Conservation (phyloP, 2,329 filamentous ascomycete species). For the Graphiopsis chlorocephala region DNA sequence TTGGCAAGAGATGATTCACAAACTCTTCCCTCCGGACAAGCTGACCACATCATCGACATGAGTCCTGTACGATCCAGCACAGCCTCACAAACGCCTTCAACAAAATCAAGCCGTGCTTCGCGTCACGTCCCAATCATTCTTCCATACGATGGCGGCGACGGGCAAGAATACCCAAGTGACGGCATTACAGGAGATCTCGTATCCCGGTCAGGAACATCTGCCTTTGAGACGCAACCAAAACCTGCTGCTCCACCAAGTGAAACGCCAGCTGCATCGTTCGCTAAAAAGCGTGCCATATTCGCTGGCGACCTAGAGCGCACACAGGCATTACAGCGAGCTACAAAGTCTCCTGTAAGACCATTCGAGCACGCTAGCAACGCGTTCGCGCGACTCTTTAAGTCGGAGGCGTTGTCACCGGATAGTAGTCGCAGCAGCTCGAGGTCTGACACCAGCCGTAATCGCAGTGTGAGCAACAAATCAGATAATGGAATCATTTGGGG, state of each 20-base stretch:
- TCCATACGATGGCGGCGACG: constrained; percentile 15
- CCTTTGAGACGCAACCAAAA: neutral
- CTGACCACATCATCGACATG: neutral
- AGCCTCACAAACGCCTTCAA: neutral
- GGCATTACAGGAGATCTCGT: constrained; percentile 4
- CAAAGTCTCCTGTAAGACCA: constrained; percentile 35
- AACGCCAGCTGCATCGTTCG: constrained; percentile 16
- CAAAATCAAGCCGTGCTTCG: neutral
- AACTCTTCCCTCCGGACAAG: constrained; percentile 1
- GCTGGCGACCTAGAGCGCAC: constrained; percentile 29
- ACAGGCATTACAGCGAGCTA: constrained; percentile 29
- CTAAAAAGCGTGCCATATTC: constrained; percentile 32
- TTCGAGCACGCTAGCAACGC: constrained; percentile 40
- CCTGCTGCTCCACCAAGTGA: neutral
- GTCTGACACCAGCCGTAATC: constrained; percentile 9
- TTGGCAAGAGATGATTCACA: constrained; percentile 2
- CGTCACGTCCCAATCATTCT: constrained; percentile 23
- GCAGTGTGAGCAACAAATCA: constrained; percentile 11
- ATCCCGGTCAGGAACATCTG: neutral
- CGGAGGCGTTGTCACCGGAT: constrained; percentile 18
- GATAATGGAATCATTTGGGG: constrained; percentile 18
- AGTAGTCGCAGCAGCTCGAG: constrained; percentile 13
- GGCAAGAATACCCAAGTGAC: constrained; percentile 9
- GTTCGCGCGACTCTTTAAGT: constrained; percentile 37
- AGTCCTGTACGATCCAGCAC: neutral